Percentiles rank a stretch among this genome's conserved stretches.
Evolutionary conservation across 208 protist species (phyloP).

Genomic region (Leishmania martiniquensis): DNA sequence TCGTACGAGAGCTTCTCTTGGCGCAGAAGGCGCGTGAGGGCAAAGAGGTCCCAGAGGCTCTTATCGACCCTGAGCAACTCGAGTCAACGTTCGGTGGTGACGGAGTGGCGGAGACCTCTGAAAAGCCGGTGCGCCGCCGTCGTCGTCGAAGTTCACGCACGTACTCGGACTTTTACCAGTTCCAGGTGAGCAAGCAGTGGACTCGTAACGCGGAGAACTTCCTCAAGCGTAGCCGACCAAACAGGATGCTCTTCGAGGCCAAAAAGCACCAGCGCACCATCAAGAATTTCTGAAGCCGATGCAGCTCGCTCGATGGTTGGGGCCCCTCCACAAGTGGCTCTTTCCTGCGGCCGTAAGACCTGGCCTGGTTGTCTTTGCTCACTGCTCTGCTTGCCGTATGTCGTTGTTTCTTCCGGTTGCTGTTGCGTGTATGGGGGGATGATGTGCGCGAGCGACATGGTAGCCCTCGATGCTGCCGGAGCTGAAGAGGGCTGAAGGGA

Average conservation of each 20-base stretch:
- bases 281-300: constrained; percentile 62
- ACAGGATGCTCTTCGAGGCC: constrained; percentile 84
- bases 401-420: not conserved
- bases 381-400: not conserved
- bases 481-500: not conserved
- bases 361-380: not conserved
- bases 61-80: constrained; percentile 52
- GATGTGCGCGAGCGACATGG: not conserved
- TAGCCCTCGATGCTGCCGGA: not conserved
- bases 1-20: constrained; percentile 69
- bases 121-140: constrained; percentile 69
- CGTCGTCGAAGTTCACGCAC: constrained; percentile 44
- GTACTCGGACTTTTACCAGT: constrained; percentile 89
- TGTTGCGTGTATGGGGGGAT: not conserved
- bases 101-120: constrained; percentile 44
- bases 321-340: no score
- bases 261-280: constrained; percentile 87
- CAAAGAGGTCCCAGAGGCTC: constrained; percentile 21
- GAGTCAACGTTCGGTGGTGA: constrained; percentile 77
- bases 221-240: constrained; percentile 65
- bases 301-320: not conserved
- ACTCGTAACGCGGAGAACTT: constrained; percentile 90
- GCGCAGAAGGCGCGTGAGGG: constrained; percentile 34
- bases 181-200: constrained; percentile 88
- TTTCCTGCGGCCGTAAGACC: not conserved